A percentile compares a stretch with the other conserved stretches of the same genome.
phyloP scores from a whole-genome alignment of 164 flowering plant species.

The Protea cynaroides region DNA sequence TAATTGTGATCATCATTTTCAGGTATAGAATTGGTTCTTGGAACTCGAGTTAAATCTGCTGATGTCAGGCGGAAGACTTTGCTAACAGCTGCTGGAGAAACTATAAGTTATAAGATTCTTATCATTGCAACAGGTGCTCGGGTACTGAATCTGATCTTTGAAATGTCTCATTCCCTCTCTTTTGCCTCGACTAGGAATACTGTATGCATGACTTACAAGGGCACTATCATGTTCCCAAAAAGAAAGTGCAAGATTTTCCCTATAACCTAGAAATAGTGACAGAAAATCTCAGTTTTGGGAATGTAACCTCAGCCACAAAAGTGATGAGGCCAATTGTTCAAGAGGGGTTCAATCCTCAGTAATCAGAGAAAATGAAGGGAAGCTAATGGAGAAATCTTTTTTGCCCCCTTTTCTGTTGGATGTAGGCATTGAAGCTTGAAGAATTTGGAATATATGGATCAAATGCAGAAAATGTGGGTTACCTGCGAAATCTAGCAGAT shows the following conservation, averaged over 20 bases:
- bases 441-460: constrained; percentile 88
- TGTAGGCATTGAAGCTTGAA: constrained; percentile 89
- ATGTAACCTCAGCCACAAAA: no score
- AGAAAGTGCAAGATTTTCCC: no score
- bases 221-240: neutral
- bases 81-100: constrained; percentile 84
- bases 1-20: constrained; percentile 18
- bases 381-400: neutral
- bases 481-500: constrained; percentile 80
- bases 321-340: no score
- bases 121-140: constrained; percentile 98
- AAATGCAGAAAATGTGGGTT: constrained; percentile 86
- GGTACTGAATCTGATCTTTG: constrained; percentile 52
- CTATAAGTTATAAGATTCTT: constrained; percentile 83
- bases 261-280: no score
- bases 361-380: no score
- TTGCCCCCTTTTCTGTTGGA: constrained; percentile 9
- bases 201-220: neutral
- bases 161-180: neutral
- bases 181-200: neutral
- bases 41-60: constrained; percentile 79
- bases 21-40: constrained; percentile 95
- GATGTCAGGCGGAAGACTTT: constrained; percentile 86
- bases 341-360: no score
- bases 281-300: no score